Evolutionary conservation across 805 yeast species (phyloP).

Genomic region (Lachancea sp.): DNA sequence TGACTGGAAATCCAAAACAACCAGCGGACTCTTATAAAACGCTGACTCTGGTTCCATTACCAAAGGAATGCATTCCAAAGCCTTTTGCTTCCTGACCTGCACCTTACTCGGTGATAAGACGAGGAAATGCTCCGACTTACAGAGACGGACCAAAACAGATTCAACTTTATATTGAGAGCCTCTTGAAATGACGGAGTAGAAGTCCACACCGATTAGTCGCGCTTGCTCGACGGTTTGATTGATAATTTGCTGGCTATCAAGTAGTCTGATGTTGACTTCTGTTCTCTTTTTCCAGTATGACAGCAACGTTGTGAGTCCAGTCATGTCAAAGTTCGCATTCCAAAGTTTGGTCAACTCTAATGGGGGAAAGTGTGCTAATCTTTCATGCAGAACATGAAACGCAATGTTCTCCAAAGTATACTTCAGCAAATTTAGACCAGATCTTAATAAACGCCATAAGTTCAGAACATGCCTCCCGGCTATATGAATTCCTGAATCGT

Average conservation of each 20-base stretch:
- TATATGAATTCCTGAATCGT: constrained; percentile 60
- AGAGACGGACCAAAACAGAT: constrained; percentile 65
- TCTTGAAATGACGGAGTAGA: constrained; percentile 75
- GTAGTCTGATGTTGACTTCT: constrained; percentile 38
- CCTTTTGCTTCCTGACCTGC: constrained; percentile 77
- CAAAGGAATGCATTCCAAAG: constrained; percentile 81
- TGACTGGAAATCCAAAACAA: constrained; percentile 90
- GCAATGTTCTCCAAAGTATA: constrained; percentile 75
- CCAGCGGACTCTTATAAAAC: constrained; percentile 80
- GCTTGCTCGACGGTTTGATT: constrained; percentile 76
- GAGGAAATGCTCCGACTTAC: constrained; percentile 69
- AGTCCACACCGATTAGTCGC: constrained; percentile 81
- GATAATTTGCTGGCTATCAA: constrained; percentile 59
- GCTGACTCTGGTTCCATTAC: constrained; percentile 88
- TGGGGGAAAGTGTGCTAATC: constrained; percentile 58
- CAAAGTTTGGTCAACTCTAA: constrained; percentile 45
- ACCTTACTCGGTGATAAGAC: constrained; percentile 71
- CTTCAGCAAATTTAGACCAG: constrained; percentile 55
- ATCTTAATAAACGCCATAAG: constrained; percentile 70
- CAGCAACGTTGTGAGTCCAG: constrained; percentile 39
- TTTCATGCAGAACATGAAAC: constrained; percentile 56
- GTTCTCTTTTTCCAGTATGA: constrained; percentile 39
- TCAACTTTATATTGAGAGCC: constrained; percentile 96
- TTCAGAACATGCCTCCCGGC: constrained; percentile 82
- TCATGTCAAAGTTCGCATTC: constrained; percentile 18